A percentile compares a stretch with the other conserved stretches of the same genome.
These are phyloP conservation scores for Geotrichum phurueaensis DNA, from an alignment of 1,139 yeast genomes.

Conservation along the genomic window DNA sequence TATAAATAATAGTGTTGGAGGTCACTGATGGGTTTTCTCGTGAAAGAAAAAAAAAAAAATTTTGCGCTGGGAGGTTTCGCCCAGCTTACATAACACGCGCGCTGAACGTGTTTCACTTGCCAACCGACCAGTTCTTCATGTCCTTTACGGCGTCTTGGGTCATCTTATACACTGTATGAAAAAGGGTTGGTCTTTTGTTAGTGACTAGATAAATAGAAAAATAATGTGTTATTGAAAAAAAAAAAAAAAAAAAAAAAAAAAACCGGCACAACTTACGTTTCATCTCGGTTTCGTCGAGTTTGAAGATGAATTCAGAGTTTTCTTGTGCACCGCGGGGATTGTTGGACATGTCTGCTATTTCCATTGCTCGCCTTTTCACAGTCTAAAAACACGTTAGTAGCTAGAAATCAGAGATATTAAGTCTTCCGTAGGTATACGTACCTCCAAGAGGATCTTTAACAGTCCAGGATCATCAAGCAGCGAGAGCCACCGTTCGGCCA, in stretches of 20 bases:
- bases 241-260: too few species aligned
- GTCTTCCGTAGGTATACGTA: slow-evolving; percentile 18
- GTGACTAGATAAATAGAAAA: neutral
- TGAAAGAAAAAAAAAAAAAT: neutral
- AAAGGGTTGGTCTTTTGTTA: neutral
- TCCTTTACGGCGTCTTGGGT: slow-evolving; percentile 60
- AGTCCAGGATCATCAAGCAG: slow-evolving; percentile 64
- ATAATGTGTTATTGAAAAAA: neutral
- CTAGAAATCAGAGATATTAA: neutral
- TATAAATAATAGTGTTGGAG: neutral
- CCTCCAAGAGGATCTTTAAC: slow-evolving; percentile 44
- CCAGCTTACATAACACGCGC: neutral
- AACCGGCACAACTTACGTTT: slow-evolving; percentile 29
- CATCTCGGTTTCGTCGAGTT: slow-evolving; percentile 73
- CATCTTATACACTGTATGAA: slow-evolving; percentile 42
- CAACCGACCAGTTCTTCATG: slow-evolving; percentile 51
- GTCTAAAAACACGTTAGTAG: slow-evolving; percentile 33
- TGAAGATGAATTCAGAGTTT: slow-evolving; percentile 48
- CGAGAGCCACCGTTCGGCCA: slow-evolving; percentile 69
- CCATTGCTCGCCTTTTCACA: slow-evolving; percentile 59
- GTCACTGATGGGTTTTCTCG: neutral
- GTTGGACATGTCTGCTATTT: slow-evolving; percentile 65
- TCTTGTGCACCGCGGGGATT: slow-evolving; percentile 41
- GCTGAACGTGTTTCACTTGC: neutral
- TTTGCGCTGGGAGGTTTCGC: neutral